Base-by-base conservation (phyloP, 257 asterid species). In the Solanum chmielewskii region DNA sequence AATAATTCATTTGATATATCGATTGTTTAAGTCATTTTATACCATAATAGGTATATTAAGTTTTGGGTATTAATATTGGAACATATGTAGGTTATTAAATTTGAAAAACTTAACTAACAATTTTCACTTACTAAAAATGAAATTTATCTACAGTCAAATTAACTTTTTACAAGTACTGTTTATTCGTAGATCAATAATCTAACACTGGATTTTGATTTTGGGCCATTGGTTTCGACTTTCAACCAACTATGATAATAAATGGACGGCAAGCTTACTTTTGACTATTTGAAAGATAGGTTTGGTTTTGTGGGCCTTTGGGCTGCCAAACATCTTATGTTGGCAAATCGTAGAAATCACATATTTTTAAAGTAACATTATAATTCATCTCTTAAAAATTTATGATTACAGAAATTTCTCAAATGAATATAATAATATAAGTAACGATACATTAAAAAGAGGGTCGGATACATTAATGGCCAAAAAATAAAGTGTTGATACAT, bases 231-330 rank as follows among this genome's bases (percentile, higher is more conserved):
- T 49, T 49, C 59, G 59, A 49, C 21, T 49, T 49, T 49, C 59
- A 20, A 49, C 23, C 9, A 31, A 44, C 12, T 47, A 11, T 47
- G 21, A 59, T 45, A 85, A 85, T 88, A 85, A 88, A 75, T 85
- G 59, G 68, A 81, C 59, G 49, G 31, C 49, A 14, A 56, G 20
- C 42, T 87, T 62, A 45, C 70, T 60, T 47, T 80, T 78, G 56
- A 47, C 64, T 41, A 11, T 16, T 66, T 37, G 76, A 29, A 70
- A 42, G 83, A 66, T 33, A 27, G 8, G 23, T 25, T 62, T 69
- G 37, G 45, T 29, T 20, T 42, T 37, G 87, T 82, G 90, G 88
- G 88, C 84, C 84, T 47, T 81, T 39, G 90, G 90, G 77, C 31
- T 66, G 80, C 31, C 44, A n/a, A 25, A 70, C 7, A 33, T 10